A percentile compares a stretch with the other conserved stretches of the same genome.
Evolutionary conservation across 202 grass and related monocot genomes (phyloP).

Genomic region (Zizania palustris): DNA sequence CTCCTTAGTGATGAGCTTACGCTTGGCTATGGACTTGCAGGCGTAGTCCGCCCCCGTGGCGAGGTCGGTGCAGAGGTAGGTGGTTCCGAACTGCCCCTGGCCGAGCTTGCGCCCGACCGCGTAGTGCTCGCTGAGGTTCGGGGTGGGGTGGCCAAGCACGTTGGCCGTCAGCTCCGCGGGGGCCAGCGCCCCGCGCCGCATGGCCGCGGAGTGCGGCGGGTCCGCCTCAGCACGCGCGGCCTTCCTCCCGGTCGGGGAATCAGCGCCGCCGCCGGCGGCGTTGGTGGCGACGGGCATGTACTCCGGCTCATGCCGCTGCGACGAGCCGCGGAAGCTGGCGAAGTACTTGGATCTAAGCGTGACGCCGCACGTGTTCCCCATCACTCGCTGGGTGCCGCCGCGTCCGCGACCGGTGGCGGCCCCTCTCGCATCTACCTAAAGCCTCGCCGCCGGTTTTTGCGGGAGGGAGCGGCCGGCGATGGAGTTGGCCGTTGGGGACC

Average conservation of each 20-base stretch:
- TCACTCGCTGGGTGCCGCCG: slow-evolving; percentile 41
- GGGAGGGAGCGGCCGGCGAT: background rate
- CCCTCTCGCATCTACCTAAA: slow-evolving; percentile 32
- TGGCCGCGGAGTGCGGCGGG: slow-evolving; percentile 36
- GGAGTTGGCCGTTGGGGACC: background rate
- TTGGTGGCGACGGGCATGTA: slow-evolving; percentile 43
- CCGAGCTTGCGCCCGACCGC: slow-evolving; percentile 80
- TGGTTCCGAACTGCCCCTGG: slow-evolving; percentile 90
- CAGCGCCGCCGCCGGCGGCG: slow-evolving; percentile 17
- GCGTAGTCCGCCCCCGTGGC: slow-evolving; percentile 69
- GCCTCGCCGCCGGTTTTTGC: slow-evolving; percentile 21
- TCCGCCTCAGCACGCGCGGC: slow-evolving; percentile 6
- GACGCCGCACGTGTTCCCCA: slow-evolving; percentile 87
- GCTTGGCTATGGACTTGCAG: slow-evolving; percentile 86
- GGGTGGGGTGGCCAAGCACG: slow-evolving; percentile 78
- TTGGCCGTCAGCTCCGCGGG: slow-evolving; percentile 71
- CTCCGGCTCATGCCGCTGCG: slow-evolving; percentile 48
- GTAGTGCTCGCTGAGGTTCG: slow-evolving; percentile 77
- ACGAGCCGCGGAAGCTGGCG: slow-evolving; percentile 55
- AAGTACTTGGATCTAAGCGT: slow-evolving; percentile 74
- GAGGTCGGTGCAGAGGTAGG: slow-evolving; percentile 86
- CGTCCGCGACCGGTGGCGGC: slow-evolving; percentile 16
- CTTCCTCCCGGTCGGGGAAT: slow-evolving; percentile 41
- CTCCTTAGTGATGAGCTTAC: slow-evolving; percentile 80
- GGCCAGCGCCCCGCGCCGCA: slow-evolving; percentile 67